phyloP scores from a whole-genome alignment of 2,329 filamentous ascomycete genomes.

The Madurella fahalii region DNA sequence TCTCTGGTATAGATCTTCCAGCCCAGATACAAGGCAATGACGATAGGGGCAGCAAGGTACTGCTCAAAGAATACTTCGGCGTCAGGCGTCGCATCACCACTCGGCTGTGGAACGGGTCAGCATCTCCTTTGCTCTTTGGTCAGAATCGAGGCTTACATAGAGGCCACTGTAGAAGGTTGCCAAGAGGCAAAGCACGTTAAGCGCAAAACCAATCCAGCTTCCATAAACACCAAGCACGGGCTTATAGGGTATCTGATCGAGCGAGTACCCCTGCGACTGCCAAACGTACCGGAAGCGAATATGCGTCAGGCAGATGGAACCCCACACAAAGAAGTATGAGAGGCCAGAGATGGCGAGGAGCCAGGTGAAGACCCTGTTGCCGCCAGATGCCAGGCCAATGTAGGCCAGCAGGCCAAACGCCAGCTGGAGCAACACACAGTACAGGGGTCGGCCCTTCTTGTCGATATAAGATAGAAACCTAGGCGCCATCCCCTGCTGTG shows the following conservation, averaged over 20 bases:
- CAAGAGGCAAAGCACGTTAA: constrained; percentile 65
- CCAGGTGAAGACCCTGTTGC: constrained; percentile 54
- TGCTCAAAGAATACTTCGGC: constrained; percentile 54
- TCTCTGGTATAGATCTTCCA: constrained; percentile 60
- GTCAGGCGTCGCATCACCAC: constrained; percentile 30
- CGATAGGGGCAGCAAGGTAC: constrained; percentile 56
- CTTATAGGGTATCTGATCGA: constrained; percentile 46
- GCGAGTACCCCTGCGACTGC: constrained; percentile 52
- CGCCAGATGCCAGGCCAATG: constrained; percentile 43
- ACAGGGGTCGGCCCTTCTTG: constrained; percentile 55
- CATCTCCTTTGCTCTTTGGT: neutral
- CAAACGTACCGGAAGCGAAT: constrained; percentile 63
- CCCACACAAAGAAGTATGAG: constrained; percentile 72
- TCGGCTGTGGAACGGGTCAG: constrained; percentile 29
- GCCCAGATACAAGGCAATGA: constrained; percentile 54
- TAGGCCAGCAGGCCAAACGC: constrained; percentile 58
- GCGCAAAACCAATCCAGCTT: constrained; percentile 62
- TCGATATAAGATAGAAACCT: constrained; percentile 58
- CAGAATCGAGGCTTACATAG: constrained; percentile 36
- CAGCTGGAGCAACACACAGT: constrained; percentile 50
- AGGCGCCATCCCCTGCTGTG: constrained; percentile 49
- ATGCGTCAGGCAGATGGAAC: constrained; percentile 60
- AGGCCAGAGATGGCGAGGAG: constrained; percentile 68
- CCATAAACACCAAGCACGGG: constrained; percentile 57
- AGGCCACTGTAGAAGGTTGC: constrained; percentile 70